Evolutionary conservation across 2,329 filamentous ascomycete species (phyloP).

Genomic region (Xylariomycetidae sp.): DNA sequence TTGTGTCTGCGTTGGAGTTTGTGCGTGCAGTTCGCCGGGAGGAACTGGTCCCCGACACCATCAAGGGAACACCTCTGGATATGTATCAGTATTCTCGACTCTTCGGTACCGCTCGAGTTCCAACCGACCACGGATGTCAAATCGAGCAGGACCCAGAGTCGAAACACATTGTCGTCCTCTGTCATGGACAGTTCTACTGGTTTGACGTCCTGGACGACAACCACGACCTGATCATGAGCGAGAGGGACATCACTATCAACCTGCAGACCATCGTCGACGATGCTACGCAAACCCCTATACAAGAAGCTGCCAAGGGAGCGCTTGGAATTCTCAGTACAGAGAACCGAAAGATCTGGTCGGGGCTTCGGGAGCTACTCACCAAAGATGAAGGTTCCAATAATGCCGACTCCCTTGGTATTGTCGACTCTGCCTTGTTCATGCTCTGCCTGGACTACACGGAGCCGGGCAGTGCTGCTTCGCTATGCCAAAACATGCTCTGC

Average conservation of each 20-base stretch:
- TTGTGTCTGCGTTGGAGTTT: slow-evolving; percentile 84
- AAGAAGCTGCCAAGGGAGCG: slow-evolving; percentile 91
- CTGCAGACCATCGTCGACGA: slow-evolving; percentile 89
- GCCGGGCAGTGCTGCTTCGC: slow-evolving; percentile 68
- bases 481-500: slow-evolving; percentile 99
- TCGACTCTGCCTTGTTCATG: slow-evolving; percentile 89
- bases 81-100: slow-evolving; percentile 98
- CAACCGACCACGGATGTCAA: slow-evolving; percentile 89
- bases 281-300: slow-evolving; percentile 80
- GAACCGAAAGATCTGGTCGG: slow-evolving; percentile 94
- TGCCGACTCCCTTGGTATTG: slow-evolving; percentile 88
- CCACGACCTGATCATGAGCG: slow-evolving; percentile 92
- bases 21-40: slow-evolving; percentile 89
- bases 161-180: slow-evolving; percentile 88
- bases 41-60: slow-evolving; percentile 81
- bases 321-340: slow-evolving; percentile 92
- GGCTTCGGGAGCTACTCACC: slow-evolving; percentile 79
- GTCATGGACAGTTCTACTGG: slow-evolving; percentile 96
- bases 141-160: slow-evolving; percentile 93
- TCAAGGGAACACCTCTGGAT: slow-evolving; percentile 79
- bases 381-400: slow-evolving; percentile 87
- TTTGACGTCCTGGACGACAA: slow-evolving; percentile 96
- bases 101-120: slow-evolving; percentile 90
- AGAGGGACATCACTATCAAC: slow-evolving; percentile 88
- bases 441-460: slow-evolving; percentile 91